Evolutionary conservation across 495 filamentous ascomycete genomes (phyloP), one percentile per base, ranked within the genome.

Genomic region (Hypoxylon fragiforme): DNA sequence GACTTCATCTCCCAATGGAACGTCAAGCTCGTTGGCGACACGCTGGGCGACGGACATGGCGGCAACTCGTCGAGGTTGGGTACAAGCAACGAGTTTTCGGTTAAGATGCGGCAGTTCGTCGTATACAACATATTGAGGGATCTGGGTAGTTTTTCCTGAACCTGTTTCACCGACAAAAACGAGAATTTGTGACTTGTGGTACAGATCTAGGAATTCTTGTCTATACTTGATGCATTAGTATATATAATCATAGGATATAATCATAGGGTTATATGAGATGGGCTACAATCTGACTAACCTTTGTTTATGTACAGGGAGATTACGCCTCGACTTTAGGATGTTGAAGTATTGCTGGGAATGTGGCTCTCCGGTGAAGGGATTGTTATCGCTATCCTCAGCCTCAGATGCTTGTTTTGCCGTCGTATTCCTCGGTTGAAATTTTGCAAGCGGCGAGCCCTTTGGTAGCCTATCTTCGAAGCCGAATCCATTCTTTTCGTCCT

Each of bases 121-220:
- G 77, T 87, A 97, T 11, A 97, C 80, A 50, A 99, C 90, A 69
- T 95, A 99, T 68, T 99, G 95, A 0, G 95, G 95, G 46, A 99
- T 97, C 73, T 99, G 95, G 0, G 94, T 98, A 0, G 94, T 98
- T 73, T 98, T 98, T 71, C 94, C 94, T 60, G 94, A 98, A 85
- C 94, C 94, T 2, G 94, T 98, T 77, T 98, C 94, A 75, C 95
- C 95, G 51, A 99, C 95, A 64, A 99, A 96, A 64, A 99, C 94
- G 19, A 99, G 81, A 54, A 97, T 96, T 68, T 97, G 95, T 8
- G 85, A 87, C 66, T 86, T 83, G 55, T 97, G 95, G 71, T 94
- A 99, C 60, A 92, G 80, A 59, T 89, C 78, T 31, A 99, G 77
- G 71, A 99, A 99, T 68, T 97, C 91, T 70, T 94, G 87, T 67